phyloP scores from a whole-genome alignment of 495 filamentous ascomycete genomes.

The Neurospora pannonica region DNA sequence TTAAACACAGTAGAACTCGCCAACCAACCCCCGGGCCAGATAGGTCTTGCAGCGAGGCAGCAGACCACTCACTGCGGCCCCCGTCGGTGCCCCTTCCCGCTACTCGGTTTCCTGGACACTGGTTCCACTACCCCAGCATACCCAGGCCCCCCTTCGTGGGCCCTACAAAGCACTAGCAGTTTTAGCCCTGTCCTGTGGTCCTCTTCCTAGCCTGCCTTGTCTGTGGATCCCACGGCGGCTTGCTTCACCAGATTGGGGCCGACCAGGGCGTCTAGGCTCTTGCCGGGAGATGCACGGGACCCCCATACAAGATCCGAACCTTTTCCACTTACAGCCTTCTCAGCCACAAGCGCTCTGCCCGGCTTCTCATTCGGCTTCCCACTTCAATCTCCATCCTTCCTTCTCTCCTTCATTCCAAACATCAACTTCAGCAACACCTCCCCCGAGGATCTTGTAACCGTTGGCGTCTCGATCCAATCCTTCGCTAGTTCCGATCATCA shows the following conservation, averaged over 20 bases:
- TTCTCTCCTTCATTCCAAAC: background rate
- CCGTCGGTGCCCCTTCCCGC: conserved; percentile 15
- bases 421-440: background rate
- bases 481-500: background rate
- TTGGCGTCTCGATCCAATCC: background rate
- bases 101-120: conserved; percentile 7
- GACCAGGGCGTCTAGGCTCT: conserved; percentile 18
- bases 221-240: conserved; percentile 18
- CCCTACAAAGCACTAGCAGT: conserved; percentile 3
- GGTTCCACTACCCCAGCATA: conserved; percentile 8
- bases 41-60: conserved; percentile 6
- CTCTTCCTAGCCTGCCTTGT: conserved; percentile 6
- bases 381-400: conserved; percentile 2
- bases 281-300: conserved; percentile 7
- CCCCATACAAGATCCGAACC: conserved; percentile 13
- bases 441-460: background rate
- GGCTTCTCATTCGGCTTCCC: conserved; percentile 9
- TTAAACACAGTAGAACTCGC: background rate
- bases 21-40: background rate
- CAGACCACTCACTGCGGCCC: background rate
- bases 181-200: conserved; percentile 3
- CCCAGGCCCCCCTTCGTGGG: background rate
- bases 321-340: background rate
- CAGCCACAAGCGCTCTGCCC: background rate
- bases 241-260: conserved; percentile 17